Evolutionary conservation across 345 rosid genomes (phyloP).

Genomic region (Erysimum cheiranthoides): DNA sequence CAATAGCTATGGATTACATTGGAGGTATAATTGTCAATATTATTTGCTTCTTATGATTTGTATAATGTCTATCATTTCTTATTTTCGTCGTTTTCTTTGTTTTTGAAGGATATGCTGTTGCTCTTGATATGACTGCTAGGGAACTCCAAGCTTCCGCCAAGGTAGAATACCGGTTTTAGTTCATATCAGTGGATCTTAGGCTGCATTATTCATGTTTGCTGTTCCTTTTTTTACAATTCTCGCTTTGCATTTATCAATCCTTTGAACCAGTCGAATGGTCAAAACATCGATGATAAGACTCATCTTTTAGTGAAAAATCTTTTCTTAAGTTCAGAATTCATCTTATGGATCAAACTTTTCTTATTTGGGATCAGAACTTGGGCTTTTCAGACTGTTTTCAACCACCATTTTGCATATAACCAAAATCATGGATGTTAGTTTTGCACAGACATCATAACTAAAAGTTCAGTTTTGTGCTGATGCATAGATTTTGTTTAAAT

Average conservation of each 20-base stretch:
- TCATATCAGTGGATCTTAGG: slow-evolving; percentile 5
- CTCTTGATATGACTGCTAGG: slow-evolving; percentile 95
- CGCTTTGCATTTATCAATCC: too few species aligned
- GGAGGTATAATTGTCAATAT: slow-evolving; percentile 57
- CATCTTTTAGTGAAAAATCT: background rate
- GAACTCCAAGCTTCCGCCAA: slow-evolving; percentile 89
- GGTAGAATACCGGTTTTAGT: slow-evolving; percentile 43
- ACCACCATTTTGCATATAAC: background rate
- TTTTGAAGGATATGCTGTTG: slow-evolving; percentile 86
- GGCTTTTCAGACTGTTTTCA: background rate
- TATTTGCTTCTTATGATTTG: background rate
- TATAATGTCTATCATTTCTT: background rate
- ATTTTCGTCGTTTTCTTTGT: background rate
- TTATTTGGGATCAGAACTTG: background rate
- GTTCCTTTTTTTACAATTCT: too few species aligned
- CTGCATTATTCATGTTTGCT: too few species aligned
- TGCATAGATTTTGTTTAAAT: background rate
- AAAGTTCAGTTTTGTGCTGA: background rate
- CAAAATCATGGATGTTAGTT: background rate
- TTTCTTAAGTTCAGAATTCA: background rate
- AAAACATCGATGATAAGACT: background rate
- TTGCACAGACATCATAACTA: too few species aligned
- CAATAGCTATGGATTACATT: slow-evolving; percentile 80
- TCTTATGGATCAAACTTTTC: background rate
- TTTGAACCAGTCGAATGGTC: too few species aligned